Evolutionary conservation across 768 basidiomycete species (phyloP), one percentile per base, ranked within the genome.

Genomic region (Flagelloscypha sp.): DNA sequence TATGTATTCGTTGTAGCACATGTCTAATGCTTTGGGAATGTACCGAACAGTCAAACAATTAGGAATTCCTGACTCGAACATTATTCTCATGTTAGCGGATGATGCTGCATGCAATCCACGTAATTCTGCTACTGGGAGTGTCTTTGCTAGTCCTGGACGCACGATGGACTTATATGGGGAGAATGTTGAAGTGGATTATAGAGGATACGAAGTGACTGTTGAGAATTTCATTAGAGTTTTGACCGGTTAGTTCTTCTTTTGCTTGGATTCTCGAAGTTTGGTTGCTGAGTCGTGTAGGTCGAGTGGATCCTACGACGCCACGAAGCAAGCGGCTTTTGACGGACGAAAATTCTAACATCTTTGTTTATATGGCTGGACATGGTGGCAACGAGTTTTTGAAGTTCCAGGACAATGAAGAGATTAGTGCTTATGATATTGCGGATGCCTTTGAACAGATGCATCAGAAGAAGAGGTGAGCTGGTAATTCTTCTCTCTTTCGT

Each of bases 381-480:
- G 95, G 95, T 9, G 95, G 95, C 1, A 85, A 94, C 49, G 95
- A 95, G 57, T 99, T 98, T 55, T 75, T 99, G 52, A 98, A 99
- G 56, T 98, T 99, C 57, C 95, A 99, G 54, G 95, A 99, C 54
- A 92, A 86, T 54, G 95, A 98, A 57, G 95, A 99, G 56, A 89
- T 98, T 48, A 89, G 85, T 40, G 90, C 94, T 0, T 89, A 85
- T 39, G 95, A 98, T 53, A 75, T 98, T n/a, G 94, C 94, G 0
- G 94, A 98, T 53, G 93, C 95, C 2, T 85, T 98, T 42, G 90
- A 90, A 56, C 93, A 97, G 59, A 99, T 99, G 94, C 92, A 83
- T 68, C 85, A 93, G 55, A 97, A 97, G 70, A 83, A 84, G 54
- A 66, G 93, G 92, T 85, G 38, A 28, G 72, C 49, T 19, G 21